Base-by-base conservation (phyloP, 139 green algal species). In the Picochlorum costavermella region DNA sequence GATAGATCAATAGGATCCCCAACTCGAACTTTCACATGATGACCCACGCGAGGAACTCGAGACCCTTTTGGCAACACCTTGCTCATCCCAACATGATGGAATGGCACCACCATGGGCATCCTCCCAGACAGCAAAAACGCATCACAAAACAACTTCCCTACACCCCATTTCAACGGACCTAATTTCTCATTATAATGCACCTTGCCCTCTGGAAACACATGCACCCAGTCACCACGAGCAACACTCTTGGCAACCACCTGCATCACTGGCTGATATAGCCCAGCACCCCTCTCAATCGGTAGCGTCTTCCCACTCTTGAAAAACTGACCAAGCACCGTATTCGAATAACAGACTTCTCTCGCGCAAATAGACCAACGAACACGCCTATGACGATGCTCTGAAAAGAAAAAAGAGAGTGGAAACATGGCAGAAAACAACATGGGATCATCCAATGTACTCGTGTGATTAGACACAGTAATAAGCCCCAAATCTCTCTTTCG, bases 401-500 rank as follows among this genome's bases (percentile, higher is more conserved):
- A 73, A 64, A 76, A 81, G 58, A 94, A 92, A 67, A 82, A 90
- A 1, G 46, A 64, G 73, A 72, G 81, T 1, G 90, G 90, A 25
- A 88, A 72, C 45, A 95, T 64, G 4, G 79, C 71, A 68, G 65
- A 80, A 14, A 89, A 63, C 28, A 96, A 46, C 14, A 78, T 75
- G 4, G 90, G 90, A 60, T 96, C 90, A 67, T 96, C 88, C 36
- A 89, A 70, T 10, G 90, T 92, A 75, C 88, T 96, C 85, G 83
- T 90, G 69, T 92, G 86, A 56, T 92, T 92, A 72, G 66, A 79
- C 14, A 88, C 73, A 28, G 80, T 91, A 36, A 92, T 72, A 4
- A 92, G 78, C 6, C 80, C 84, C 13, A 70, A 44, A 2, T 61
- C 71, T 12, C 31, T 17, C 2, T 60, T 51, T 10, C 84, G 63